Percentiles rank a stretch among this genome's conserved stretches.
Evolutionary conservation across 441 rosid genomes (phyloP).

Genomic region (Pelargonium australe): DNA sequence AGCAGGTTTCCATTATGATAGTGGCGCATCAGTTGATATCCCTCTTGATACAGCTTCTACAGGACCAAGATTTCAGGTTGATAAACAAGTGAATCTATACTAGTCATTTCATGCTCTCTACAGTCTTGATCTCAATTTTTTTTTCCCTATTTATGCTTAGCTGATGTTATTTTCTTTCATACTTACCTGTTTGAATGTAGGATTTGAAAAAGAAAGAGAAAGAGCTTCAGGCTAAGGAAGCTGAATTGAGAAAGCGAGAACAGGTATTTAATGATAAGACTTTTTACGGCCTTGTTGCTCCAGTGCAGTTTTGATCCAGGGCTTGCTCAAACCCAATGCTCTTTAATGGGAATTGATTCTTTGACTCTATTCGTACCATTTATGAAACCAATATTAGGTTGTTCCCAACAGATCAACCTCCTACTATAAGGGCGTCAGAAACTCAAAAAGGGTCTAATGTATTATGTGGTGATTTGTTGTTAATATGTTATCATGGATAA

Average conservation of each 20-base stretch:
- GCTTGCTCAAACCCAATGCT: too few relatives aligned
- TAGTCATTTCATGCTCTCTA: not conserved
- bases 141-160: slow-evolving; percentile 5
- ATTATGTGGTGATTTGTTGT: not conserved
- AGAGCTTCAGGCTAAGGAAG: slow-evolving; percentile 93
- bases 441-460: too few relatives aligned
- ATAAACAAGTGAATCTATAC: not conserved
- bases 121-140: slow-evolving; percentile 45
- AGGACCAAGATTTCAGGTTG: slow-evolving; percentile 5
- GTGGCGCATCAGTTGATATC: slow-evolving; percentile 76
- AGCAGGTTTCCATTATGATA: slow-evolving; percentile 41
- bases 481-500: not conserved
- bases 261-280: slow-evolving; percentile 44
- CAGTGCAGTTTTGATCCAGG: too few relatives aligned
- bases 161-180: slow-evolving; percentile 4
- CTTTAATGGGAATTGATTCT: not conserved
- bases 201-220: slow-evolving; percentile 76
- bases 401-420: not conserved
- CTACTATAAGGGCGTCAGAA: too few relatives aligned
- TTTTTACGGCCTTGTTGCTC: too few relatives aligned
- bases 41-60: slow-evolving; percentile 47
- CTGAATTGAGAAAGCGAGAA: slow-evolving; percentile 72
- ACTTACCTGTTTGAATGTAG: slow-evolving; percentile 26
- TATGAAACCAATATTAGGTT: not conserved
- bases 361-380: not conserved